Percentiles rank a stretch among this genome's conserved stretches.
Conservation (phyloP, 1,284 basidiomycete species). For the Blastosporella zonata region DNA sequence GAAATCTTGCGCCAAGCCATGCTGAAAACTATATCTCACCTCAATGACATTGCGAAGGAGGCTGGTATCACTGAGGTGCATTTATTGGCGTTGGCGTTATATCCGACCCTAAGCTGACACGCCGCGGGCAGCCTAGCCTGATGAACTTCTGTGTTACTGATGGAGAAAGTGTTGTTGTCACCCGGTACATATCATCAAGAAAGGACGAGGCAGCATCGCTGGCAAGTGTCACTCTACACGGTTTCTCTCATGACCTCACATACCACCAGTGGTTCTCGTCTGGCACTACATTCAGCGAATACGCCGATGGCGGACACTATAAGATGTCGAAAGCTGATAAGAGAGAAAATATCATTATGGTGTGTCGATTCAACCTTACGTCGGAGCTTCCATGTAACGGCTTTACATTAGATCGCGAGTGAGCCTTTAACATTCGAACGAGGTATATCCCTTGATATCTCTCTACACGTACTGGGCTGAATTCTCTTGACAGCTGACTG, state of each 20-base stretch:
- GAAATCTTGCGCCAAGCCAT: slow-evolving; percentile 73
- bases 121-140: slow-evolving; percentile 65
- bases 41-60: slow-evolving; percentile 78
- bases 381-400: neutral
- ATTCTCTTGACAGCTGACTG: slow-evolving; percentile 63
- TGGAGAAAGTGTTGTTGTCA: slow-evolving; percentile 90
- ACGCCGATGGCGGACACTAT: slow-evolving; percentile 84
- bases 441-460: slow-evolving; percentile 41
- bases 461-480: neutral
- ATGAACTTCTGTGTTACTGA: slow-evolving; percentile 98
- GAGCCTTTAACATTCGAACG: slow-evolving; percentile 94
- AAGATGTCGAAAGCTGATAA: slow-evolving; percentile 97
- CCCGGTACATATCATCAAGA: slow-evolving; percentile 90
- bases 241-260: neutral
- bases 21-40: slow-evolving; percentile 77
- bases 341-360: slow-evolving; percentile 92
- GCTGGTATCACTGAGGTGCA: slow-evolving; percentile 64
- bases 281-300: slow-evolving; percentile 92
- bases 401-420: slow-evolving; percentile 63
- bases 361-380: slow-evolving; percentile 24
- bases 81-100: neutral
- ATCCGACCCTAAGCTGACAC: slow-evolving; percentile 9
- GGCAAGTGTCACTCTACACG: slow-evolving; percentile 35
- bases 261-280: slow-evolving; percentile 84
- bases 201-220: slow-evolving; percentile 92